These are phyloP conservation scores for Penicillium sclerotigenum DNA, from an alignment of 2,329 filamentous ascomycete species.

Conservation along the genomic window DNA sequence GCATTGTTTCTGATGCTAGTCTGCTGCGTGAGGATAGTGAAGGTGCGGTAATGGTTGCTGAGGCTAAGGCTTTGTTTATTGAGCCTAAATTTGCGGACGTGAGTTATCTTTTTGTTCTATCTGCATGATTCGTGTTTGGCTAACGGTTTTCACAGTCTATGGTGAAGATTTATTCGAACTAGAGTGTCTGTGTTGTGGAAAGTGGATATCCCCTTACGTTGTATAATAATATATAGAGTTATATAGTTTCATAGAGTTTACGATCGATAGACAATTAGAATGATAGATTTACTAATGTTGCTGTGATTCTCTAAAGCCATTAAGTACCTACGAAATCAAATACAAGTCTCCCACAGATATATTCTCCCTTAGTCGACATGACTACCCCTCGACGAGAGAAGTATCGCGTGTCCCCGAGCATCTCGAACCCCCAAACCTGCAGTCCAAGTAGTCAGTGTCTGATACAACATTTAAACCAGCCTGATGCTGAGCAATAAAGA, in stretches of 20 bases:
- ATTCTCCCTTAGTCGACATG: not conserved
- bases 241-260: not conserved
- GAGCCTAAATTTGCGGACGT: conserved; percentile 39
- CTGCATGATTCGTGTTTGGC: not conserved
- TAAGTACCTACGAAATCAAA: not conserved
- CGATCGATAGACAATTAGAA: not conserved
- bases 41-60: conserved; percentile 30
- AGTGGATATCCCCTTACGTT: not conserved
- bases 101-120: conserved; percentile 10
- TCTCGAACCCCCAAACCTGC: conserved; percentile 7
- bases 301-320: not conserved
- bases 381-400: conserved; percentile 2
- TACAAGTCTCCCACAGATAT: not conserved
- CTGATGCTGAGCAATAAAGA: not conserved
- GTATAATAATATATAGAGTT: not conserved
- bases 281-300: not conserved
- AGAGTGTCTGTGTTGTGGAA: not conserved
- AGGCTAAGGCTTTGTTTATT: conserved; percentile 39
- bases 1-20: conserved; percentile 11
- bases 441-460: not conserved
- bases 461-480: not conserved
- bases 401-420: not conserved
- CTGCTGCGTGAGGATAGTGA: conserved; percentile 21
- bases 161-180: conserved; percentile 30
- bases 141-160: conserved; percentile 28